Evolutionary conservation across 495 filamentous ascomycete genomes (phyloP).

Genomic region (Cercophora newfieldiana): DNA sequence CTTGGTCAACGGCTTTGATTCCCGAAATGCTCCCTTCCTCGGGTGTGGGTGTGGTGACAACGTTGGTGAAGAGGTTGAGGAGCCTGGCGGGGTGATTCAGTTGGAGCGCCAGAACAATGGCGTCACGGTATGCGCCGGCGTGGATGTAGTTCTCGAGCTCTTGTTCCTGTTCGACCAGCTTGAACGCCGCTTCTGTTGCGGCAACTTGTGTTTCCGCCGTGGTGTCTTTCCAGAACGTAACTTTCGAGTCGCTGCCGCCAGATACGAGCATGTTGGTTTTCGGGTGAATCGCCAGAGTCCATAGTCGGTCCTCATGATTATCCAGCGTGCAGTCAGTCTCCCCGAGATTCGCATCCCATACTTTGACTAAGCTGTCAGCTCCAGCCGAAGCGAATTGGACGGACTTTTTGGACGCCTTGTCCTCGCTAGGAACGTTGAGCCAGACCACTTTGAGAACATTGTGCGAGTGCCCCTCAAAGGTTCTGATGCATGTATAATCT

Average conservation of each 20-base stretch:
- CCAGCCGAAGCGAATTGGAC: conserved; percentile 81
- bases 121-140: conserved; percentile 80
- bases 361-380: conserved; percentile 93
- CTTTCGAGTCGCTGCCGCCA: conserved; percentile 81
- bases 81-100: conserved; percentile 90
- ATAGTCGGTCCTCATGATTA: conserved; percentile 93
- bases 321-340: conserved; percentile 87
- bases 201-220: conserved; percentile 75
- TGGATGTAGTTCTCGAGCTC: conserved; percentile 88
- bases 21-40: conserved; percentile 70
- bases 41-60: conserved; percentile 62
- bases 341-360: conserved; percentile 82
- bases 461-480: conserved; percentile 94
- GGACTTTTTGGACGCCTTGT: conserved; percentile 49
- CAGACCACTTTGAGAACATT: conserved; percentile 92
- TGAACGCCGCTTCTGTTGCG: conserved; percentile 65
- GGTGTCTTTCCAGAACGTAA: conserved; percentile 95
- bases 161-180: conserved; percentile 89
- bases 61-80: conserved; percentile 76
- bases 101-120: conserved; percentile 85
- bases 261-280: conserved; percentile 72
- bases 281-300: conserved; percentile 77
- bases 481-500: conserved; percentile 90
- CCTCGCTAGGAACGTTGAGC: conserved; percentile 63
- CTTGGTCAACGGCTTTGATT: conserved; percentile 76